phyloP scores from a whole-genome alignment of 225 moss, liverwort and hornwort genomes.

The Physcomitrium patens region DNA sequence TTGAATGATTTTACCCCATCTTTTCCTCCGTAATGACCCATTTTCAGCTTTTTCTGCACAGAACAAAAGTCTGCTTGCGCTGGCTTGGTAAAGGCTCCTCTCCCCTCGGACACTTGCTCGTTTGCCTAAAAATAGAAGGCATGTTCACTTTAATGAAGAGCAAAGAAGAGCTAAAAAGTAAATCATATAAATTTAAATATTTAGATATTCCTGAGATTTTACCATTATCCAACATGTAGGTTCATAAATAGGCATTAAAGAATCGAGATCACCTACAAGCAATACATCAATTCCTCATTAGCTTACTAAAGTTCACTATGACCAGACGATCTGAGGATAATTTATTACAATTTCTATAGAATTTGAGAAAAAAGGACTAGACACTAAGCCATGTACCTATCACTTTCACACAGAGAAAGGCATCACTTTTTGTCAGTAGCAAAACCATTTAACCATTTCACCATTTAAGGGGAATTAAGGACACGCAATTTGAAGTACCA shows the following conservation, averaged over 20 bases:
- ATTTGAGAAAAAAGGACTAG: too few species aligned
- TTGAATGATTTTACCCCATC: constrained; percentile 81
- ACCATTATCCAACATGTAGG: neutral
- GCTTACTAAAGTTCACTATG: too few species aligned
- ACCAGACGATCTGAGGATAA: too few species aligned
- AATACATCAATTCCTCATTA: too few species aligned
- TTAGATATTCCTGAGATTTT: constrained; percentile 17
- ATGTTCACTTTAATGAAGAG: constrained; percentile 15
- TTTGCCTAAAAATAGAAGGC: constrained; percentile 54
- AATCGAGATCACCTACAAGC: too few species aligned
- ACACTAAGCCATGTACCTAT: too few species aligned
- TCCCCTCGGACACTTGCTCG: constrained; percentile 62
- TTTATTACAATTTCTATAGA: too few species aligned
- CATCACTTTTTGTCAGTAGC: too few species aligned
- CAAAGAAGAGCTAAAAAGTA: neutral
- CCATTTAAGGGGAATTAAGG: neutral
- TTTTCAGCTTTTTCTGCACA: constrained; percentile 76
- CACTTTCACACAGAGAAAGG: too few species aligned
- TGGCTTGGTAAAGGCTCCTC: constrained; percentile 50
- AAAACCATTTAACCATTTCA: too few species aligned
- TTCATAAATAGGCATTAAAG: neutral
- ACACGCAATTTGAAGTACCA: constrained; percentile 43
- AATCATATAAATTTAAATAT: constrained; percentile 2
- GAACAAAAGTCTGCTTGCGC: constrained; percentile 73
- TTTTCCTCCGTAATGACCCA: constrained; percentile 83